Evolutionary conservation across 192 early-diverging fungal species (phyloP).

Genomic region (Coemansia sp.): DNA sequence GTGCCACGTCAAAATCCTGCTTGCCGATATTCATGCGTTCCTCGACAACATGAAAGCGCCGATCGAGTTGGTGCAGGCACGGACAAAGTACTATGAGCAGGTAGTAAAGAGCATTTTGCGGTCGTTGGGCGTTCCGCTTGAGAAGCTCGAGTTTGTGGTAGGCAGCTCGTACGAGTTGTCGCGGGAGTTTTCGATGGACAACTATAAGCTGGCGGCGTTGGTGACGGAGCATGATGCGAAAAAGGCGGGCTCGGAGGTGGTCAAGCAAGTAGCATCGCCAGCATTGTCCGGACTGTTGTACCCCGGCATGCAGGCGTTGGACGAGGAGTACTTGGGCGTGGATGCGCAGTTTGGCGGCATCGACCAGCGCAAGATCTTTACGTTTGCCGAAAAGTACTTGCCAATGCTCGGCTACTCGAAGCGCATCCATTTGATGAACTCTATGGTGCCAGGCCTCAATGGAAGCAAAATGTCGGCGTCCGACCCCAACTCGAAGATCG

Average conservation of each 20-base stretch:
- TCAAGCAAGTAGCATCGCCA: conserved; percentile 91
- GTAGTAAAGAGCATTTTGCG: conserved; percentile 83
- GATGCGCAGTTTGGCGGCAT: conserved; percentile 97
- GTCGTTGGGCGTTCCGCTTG: conserved; percentile 92
- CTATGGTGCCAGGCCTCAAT: conserved; percentile 92
- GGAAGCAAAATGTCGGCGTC: conserved; percentile 97
- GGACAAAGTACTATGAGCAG: conserved; percentile 92
- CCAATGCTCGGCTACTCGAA: conserved; percentile 94
- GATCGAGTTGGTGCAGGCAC: conserved; percentile 81
- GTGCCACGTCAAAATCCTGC: conserved; percentile 83
- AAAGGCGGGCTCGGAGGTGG: conserved; percentile 97
- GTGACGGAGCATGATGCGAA: conserved; percentile 95
- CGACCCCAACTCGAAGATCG: conserved; percentile 96
- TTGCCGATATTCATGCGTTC: conserved; percentile 97
- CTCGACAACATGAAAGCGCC: conserved; percentile 99
- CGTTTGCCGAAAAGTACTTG: conserved; percentile 93
- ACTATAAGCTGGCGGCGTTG: conserved; percentile 79
- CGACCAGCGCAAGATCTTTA: conserved; percentile 99
- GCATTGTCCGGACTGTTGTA: conserved; percentile 93
- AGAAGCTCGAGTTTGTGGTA: conserved; percentile 87
- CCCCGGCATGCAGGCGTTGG: conserved; percentile 95
- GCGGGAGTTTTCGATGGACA: conserved; percentile 88
- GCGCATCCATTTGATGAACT: conserved; percentile 96
- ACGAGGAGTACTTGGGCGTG: conserved; percentile 94
- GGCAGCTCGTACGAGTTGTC: conserved; percentile 89